phyloP scores from a whole-genome alignment of 2,329 filamentous ascomycete species.

The Xylariaceae sp. region DNA sequence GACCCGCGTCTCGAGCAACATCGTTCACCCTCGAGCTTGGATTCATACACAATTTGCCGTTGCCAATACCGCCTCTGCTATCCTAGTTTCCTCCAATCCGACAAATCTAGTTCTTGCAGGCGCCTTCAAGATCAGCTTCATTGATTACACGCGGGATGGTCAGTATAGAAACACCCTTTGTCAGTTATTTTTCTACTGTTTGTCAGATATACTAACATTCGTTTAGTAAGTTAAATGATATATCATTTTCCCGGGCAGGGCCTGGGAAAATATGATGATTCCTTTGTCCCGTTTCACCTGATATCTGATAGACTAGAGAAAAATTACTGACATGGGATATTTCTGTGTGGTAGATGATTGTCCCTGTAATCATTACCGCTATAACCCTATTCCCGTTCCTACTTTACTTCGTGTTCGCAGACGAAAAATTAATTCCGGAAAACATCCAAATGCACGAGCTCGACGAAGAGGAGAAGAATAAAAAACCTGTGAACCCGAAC shows the following conservation, averaged over 20 bases:
- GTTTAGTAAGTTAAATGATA: too few relatives aligned
- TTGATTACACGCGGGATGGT: constrained; percentile 71
- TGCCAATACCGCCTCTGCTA: constrained; percentile 70
- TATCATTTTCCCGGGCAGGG: too few relatives aligned
- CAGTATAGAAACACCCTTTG: too few relatives aligned
- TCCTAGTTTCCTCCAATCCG: constrained; percentile 73
- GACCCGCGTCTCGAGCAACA: constrained; percentile 71
- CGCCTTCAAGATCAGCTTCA: constrained; percentile 68
- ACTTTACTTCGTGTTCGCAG: constrained; percentile 64
- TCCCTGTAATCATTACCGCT: constrained; percentile 65
- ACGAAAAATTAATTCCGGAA: constrained; percentile 59
- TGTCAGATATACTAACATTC: too few relatives aligned
- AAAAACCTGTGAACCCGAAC: constrained; percentile 65
- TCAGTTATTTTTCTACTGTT: too few relatives aligned
- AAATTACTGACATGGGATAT: too few relatives aligned
- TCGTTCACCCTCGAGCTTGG: constrained; percentile 67
- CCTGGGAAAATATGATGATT: too few relatives aligned
- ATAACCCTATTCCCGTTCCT: constrained; percentile 67
- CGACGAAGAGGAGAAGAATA: constrained; percentile 50
- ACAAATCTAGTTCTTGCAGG: constrained; percentile 72
- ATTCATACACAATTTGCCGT: constrained; percentile 68
- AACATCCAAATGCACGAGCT: constrained; percentile 67
- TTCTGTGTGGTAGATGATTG: too few relatives aligned
- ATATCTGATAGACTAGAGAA: too few relatives aligned
- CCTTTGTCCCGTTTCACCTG: too few relatives aligned